Base-by-base conservation (phyloP, 495 filamentous ascomycete species). In the Daldinia grandis region DNA sequence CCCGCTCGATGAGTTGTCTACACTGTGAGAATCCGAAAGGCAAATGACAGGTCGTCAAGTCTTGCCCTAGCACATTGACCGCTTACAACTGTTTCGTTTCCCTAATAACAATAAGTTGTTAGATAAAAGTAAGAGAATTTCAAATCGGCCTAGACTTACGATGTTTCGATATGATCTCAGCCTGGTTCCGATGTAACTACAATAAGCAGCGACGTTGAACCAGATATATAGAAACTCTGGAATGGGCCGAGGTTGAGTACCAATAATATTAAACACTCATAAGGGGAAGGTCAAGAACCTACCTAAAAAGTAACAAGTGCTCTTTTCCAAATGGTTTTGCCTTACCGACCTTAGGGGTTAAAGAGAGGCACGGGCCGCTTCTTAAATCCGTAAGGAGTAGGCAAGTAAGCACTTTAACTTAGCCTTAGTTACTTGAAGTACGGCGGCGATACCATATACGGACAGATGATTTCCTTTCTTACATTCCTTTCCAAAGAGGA, bases 391-490 rank as follows among this genome's bases (percentile, higher is more conserved):
- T 38, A 30, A 30, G 53, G 53, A n/a, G 53, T 30, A 54, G 54
- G 47, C 31, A 27, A 25, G 69, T 72, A 68, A 68, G 69, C 69
- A 68, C 69, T 49, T 64, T 72, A 72, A 64, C 64, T 40, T 51
- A 28, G 69, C 27, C 37, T 67, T 15, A 21, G 7, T 53, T 28
- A 30, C 49, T 53, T 30, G 24, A 15, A 28, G 7, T 47, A 21
- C 42, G 8, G 15, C 15, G 38, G n/a, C 38, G 38, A 40, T 40
- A 17, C 38, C 38, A 15, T 40, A 17, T 40, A 40, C n/a, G 38
- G 38, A 40, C 38, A 17, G 38, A 17, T 40, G 38, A 40, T 40
- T 17, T 40, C 38, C 38, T 40, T 40, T 40, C 38, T 40, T n/a
- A 40, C 15, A 40, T 40, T n/a, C 38, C n/a, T 40, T 40, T 40